Conservation (phyloP, 495 filamentous ascomycete species). For the Daldinia decipiens region DNA sequence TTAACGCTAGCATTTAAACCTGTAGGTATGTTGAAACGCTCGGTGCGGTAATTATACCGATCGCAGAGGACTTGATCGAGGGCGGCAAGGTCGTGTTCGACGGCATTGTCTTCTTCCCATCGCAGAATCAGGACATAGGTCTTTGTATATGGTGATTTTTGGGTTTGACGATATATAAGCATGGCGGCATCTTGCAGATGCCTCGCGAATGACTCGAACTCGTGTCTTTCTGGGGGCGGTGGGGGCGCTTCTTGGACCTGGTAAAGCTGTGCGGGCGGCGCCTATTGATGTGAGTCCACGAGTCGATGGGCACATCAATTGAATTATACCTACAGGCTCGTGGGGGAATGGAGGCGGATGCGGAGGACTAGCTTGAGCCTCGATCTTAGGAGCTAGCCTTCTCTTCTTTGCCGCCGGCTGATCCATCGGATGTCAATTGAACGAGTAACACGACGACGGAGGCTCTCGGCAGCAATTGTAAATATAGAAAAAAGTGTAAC, state of each 20-base stretch:
- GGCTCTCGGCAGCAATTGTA: constrained; percentile 29
- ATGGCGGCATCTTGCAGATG: constrained; percentile 68
- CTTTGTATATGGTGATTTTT: constrained; percentile 60
- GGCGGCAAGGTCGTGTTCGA: constrained; percentile 58
- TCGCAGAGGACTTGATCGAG: constrained; percentile 64
- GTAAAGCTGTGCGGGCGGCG: constrained; percentile 38
- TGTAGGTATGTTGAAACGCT: constrained; percentile 63
- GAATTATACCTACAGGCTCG: constrained; percentile 46
- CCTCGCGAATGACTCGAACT: constrained; percentile 67
- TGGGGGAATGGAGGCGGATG: constrained; percentile 43
- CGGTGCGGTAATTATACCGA: constrained; percentile 63
- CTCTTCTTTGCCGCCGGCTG: constrained; percentile 51
- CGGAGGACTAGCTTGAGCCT: constrained; percentile 48
- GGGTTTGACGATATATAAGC: constrained; percentile 63
- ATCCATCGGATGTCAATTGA: constrained; percentile 47
- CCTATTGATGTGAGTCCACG: constrained; percentile 35
- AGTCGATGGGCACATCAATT: constrained; percentile 32
- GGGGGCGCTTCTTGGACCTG: constrained; percentile 42
- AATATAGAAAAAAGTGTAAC: constrained; percentile 16
- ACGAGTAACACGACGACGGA: constrained; percentile 14
- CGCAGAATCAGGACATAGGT: constrained; percentile 64
- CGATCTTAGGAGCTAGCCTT: constrained; percentile 52
- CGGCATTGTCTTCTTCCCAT: constrained; percentile 64
- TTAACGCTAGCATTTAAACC: constrained; percentile 63
- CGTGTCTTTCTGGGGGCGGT: constrained; percentile 57